phyloP scores from a whole-genome alignment of 108 stramenopile genomes.

The Cyclotella kingstonii region DNA sequence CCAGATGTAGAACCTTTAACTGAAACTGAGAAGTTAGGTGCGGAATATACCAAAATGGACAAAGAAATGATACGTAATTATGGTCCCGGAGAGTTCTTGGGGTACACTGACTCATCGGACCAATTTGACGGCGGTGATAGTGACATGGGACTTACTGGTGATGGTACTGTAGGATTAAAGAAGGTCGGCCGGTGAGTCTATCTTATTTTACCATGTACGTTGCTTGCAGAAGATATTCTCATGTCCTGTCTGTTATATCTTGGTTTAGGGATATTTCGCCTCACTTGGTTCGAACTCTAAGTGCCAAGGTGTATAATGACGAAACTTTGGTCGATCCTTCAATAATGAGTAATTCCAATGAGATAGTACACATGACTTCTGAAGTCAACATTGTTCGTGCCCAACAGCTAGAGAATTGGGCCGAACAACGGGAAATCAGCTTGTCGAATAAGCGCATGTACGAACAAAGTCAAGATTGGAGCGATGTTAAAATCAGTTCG shows the following conservation, averaged over 20 bases:
- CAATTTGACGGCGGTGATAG: conserved; percentile 77
- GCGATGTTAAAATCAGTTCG: not conserved
- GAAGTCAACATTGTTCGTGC: conserved; percentile 64
- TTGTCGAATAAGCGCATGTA: conserved; percentile 30
- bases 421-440: conserved; percentile 74
- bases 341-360: conserved; percentile 70
- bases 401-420: conserved; percentile 83
- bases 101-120: conserved; percentile 56
- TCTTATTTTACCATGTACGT: not conserved
- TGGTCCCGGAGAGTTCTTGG: conserved; percentile 56
- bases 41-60: conserved; percentile 51
- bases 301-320: conserved; percentile 12
- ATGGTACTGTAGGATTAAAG: conserved; percentile 58
- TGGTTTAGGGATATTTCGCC: conserved; percentile 29
- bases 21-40: conserved; percentile 17
- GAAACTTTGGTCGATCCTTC: conserved; percentile 10
- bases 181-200: conserved; percentile 32
- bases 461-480: conserved; percentile 7
- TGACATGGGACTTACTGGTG: conserved; percentile 85
- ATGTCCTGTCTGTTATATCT: not conserved
- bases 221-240: too few species aligned
- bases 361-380: conserved; percentile 43
- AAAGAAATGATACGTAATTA: conserved; percentile 49
- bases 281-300: conserved; percentile 24
- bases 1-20: conserved; percentile 37